phyloP scores from a whole-genome alignment of 2,329 filamentous ascomycete genomes.

The Harringtonia aguacate region DNA sequence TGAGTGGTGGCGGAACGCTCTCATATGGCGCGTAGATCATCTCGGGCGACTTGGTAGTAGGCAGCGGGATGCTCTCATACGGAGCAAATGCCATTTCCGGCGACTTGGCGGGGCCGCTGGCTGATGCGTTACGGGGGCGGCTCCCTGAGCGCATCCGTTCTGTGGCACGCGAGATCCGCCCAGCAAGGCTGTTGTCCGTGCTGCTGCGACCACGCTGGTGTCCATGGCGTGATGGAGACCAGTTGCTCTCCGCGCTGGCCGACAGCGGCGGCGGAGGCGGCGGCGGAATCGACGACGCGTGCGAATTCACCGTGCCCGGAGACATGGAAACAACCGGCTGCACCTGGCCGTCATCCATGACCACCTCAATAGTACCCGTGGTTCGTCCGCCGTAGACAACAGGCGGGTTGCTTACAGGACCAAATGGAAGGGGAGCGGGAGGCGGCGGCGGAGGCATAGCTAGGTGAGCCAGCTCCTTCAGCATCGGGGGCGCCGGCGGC shows the following conservation, averaged over 20 bases:
- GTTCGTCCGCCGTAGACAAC: slow-evolving; percentile 31
- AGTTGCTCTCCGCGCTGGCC: not conserved
- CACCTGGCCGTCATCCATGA: slow-evolving; percentile 49
- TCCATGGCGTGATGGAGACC: slow-evolving; percentile 21
- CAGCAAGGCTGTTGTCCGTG: slow-evolving; percentile 39
- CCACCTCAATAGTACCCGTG: slow-evolving; percentile 53
- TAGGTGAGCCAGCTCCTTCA: slow-evolving; percentile 54
- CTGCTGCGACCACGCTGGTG: slow-evolving; percentile 49
- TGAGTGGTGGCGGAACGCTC: slow-evolving; percentile 26
- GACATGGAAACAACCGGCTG: slow-evolving; percentile 8
- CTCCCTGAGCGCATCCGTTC: slow-evolving; percentile 51
- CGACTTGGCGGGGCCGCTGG: slow-evolving; percentile 25
- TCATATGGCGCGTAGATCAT: slow-evolving; percentile 28
- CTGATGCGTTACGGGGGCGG: slow-evolving; percentile 33
- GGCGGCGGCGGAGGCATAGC: slow-evolving; percentile 51
- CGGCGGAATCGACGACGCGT: slow-evolving; percentile 30
- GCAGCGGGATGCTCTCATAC: slow-evolving; percentile 27
- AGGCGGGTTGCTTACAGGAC: slow-evolving; percentile 20
- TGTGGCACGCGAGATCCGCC: slow-evolving; percentile 45
- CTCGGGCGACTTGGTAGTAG: slow-evolving; percentile 24
- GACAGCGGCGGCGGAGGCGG: slow-evolving; percentile 28
- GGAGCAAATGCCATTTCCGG: slow-evolving; percentile 23
- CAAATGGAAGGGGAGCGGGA: slow-evolving; percentile 43
- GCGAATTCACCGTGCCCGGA: slow-evolving; percentile 21
- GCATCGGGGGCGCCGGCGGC: slow-evolving; percentile 40